Percentiles rank a stretch among this genome's conserved stretches.
phyloP scores from a whole-genome alignment of 2,329 filamentous ascomycete genomes.

The Daldinia sp. region DNA sequence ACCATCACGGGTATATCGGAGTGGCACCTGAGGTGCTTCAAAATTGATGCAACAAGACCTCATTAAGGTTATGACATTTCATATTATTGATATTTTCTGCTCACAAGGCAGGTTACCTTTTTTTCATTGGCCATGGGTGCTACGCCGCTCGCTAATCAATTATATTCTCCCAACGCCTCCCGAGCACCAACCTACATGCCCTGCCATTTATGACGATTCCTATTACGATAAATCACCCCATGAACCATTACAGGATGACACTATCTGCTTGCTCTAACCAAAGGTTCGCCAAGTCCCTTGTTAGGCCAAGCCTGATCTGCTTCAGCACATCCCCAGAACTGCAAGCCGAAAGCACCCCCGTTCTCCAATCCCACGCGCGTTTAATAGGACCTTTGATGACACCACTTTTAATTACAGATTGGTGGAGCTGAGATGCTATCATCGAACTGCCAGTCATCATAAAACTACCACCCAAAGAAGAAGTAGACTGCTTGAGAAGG shows the following conservation, averaged over 20 bases:
- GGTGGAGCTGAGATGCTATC: slow-evolving; percentile 68
- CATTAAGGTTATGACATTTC: background rate
- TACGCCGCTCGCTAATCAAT: slow-evolving; percentile 1
- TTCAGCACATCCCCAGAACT: slow-evolving; percentile 75
- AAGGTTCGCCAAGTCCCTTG: slow-evolving; percentile 74
- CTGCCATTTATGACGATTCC: background rate
- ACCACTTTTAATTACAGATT: slow-evolving; percentile 57
- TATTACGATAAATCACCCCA: background rate
- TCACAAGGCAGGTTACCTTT: background rate
- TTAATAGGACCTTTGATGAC: slow-evolving; percentile 54
- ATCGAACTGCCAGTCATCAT: slow-evolving; percentile 78
- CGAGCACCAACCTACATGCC: slow-evolving; percentile 26
- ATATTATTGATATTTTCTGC: background rate
- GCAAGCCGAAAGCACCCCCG: slow-evolving; percentile 62
- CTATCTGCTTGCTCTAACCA: slow-evolving; percentile 74
- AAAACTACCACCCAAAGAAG: slow-evolving; percentile 65
- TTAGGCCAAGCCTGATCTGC: slow-evolving; percentile 75
- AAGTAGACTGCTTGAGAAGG: slow-evolving; percentile 64
- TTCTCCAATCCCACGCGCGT: slow-evolving; percentile 76
- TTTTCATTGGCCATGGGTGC: slow-evolving; percentile 16
- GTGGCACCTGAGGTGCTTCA: background rate
- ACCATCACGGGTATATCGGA: background rate
- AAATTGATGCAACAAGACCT: background rate
- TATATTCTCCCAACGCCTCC: slow-evolving; percentile 2
- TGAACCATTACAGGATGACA: slow-evolving; percentile 50